phyloP scores from a whole-genome alignment of 768 basidiomycete genomes.

The Auricularia cornea region DNA sequence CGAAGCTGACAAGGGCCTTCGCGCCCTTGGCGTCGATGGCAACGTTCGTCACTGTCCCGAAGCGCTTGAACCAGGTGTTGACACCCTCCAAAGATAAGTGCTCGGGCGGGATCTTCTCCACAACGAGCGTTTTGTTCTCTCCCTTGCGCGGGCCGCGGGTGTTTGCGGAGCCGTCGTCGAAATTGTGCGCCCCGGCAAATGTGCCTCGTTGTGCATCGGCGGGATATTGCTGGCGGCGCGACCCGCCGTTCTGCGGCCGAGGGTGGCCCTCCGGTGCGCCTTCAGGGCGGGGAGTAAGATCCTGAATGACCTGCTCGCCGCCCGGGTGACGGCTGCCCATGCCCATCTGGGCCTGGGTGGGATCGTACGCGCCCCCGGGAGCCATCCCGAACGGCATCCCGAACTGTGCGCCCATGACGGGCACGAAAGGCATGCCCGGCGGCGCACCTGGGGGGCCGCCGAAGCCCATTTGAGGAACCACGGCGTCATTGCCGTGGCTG shows the following conservation, averaged over 20 bases:
- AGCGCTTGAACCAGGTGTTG: slow-evolving; percentile 84
- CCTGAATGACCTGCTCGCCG: slow-evolving; percentile 79
- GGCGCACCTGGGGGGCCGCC: slow-evolving; percentile 43
- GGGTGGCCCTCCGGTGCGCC: slow-evolving; percentile 1
- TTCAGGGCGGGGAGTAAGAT: slow-evolving; percentile 49
- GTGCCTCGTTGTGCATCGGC: slow-evolving; percentile 42
- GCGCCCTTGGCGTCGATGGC: slow-evolving; percentile 67
- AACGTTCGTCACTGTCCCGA: slow-evolving; percentile 87
- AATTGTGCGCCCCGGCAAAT: slow-evolving; percentile 59
- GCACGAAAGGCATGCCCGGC: slow-evolving; percentile 52
- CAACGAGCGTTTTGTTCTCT: slow-evolving; percentile 75
- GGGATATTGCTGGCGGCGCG: slow-evolving; percentile 30
- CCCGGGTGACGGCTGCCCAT: slow-evolving; percentile 45
- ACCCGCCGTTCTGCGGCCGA: slow-evolving; percentile 14
- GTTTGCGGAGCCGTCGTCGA: slow-evolving; percentile 48
- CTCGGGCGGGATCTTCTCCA: slow-evolving; percentile 89
- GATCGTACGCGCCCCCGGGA: slow-evolving; percentile 48
- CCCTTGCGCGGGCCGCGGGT: slow-evolving; percentile 14
- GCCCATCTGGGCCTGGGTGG: slow-evolving; percentile 72
- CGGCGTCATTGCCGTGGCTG: slow-evolving; percentile 86
- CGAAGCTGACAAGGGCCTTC: slow-evolving; percentile 85
- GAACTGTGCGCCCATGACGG: slow-evolving; percentile 49
- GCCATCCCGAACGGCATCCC: slow-evolving; percentile 46
- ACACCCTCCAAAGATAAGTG: slow-evolving; percentile 70
- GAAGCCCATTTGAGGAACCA: slow-evolving; percentile 46